These are phyloP conservation scores for Pseudogymnoascus verrucosus DNA, from an alignment of 2,329 filamentous ascomycete genomes.

Conservation along the genomic window DNA sequence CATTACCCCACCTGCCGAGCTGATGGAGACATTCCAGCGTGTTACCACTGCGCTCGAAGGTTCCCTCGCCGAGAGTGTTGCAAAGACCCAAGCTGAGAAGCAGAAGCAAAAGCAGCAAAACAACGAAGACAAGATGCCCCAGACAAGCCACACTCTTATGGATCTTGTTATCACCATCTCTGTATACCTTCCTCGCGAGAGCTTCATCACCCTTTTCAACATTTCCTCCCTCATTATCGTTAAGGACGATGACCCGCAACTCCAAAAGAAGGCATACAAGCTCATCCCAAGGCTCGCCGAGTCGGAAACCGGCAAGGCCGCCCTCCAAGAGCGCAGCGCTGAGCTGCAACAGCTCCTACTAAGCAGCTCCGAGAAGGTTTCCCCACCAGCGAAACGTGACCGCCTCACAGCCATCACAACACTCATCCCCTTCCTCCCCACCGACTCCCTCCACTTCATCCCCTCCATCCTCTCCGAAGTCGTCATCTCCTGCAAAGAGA, in stretches of 20 bases:
- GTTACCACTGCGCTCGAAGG: constrained; percentile 77
- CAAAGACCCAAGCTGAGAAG: constrained; percentile 56
- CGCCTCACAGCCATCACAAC: constrained; percentile 75
- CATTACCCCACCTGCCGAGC: constrained; percentile 68
- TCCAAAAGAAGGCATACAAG: constrained; percentile 99
- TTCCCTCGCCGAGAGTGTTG: constrained; percentile 52
- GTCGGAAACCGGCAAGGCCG: constrained; percentile 67
- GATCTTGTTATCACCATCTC: constrained; percentile 95
- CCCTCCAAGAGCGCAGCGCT: constrained; percentile 63
- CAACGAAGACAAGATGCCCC: constrained; percentile 66
- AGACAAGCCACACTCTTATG: constrained; percentile 90
- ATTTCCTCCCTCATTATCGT: constrained; percentile 78
- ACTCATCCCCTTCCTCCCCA: constrained; percentile 70
- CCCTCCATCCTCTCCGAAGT: constrained; percentile 87
- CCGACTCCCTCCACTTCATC: constrained; percentile 81
- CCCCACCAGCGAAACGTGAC: constrained; percentile 77
- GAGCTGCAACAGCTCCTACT: constrained; percentile 81
- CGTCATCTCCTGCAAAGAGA: constrained; percentile 93
- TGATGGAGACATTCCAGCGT: constrained; percentile 80
- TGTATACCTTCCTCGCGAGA: constrained; percentile 80
- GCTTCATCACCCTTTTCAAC: constrained; percentile 76
- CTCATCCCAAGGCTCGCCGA: constrained; percentile 84
- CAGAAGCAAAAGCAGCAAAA: constrained; percentile 53
- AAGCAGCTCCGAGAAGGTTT: constrained; percentile 72
- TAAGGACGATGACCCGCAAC: constrained; percentile 74